A percentile compares a stretch with the other conserved stretches of the same genome.
phyloP scores from a whole-genome alignment of 371 early-diverging fungal genomes.

The Zopfochytrium polystomum region DNA sequence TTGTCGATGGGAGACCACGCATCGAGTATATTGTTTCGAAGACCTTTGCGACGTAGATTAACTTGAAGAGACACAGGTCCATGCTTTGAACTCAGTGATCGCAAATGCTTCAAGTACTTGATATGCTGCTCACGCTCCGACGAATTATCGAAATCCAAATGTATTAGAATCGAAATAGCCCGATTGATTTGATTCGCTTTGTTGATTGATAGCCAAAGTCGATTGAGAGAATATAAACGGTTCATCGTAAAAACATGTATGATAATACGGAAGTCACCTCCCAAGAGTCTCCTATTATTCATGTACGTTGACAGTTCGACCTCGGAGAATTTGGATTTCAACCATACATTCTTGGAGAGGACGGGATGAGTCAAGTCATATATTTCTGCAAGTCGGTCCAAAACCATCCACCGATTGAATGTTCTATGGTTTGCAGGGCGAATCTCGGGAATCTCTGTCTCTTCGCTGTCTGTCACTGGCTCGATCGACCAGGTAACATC shows the following conservation, averaged over 20 bases:
- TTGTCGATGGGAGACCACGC: conserved; percentile 26
- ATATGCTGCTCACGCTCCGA: conserved; percentile 8
- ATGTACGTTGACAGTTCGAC: conserved; percentile 12
- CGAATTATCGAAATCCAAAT: conserved; percentile 18
- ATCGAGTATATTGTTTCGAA: conserved; percentile 21
- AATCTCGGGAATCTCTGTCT: background rate
- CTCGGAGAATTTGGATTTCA: conserved; percentile 14
- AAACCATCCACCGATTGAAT: conserved; percentile 17
- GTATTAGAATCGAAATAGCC: conserved; percentile 18
- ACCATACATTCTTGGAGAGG: conserved; percentile 22
- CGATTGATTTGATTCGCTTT: conserved; percentile 24
- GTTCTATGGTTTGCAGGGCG: conserved; percentile 1
- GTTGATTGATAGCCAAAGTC: conserved; percentile 27
- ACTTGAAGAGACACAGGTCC: conserved; percentile 16
- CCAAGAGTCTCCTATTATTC: background rate
- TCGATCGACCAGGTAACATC: conserved; percentile 23
- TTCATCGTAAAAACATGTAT: conserved; percentile 32
- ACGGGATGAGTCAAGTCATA: conserved; percentile 30
- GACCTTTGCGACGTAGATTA: conserved; percentile 15
- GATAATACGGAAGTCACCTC: conserved; percentile 19
- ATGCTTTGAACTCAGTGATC: conserved; percentile 19
- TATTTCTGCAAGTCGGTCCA: conserved; percentile 20
- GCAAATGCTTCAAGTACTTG: conserved; percentile 22
- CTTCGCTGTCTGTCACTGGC: background rate
- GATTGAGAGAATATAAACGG: conserved; percentile 21